These are phyloP conservation scores for Aspergillus aculeatus DNA, from an alignment of 2,329 filamentous ascomycete genomes.

Conservation along the genomic window DNA sequence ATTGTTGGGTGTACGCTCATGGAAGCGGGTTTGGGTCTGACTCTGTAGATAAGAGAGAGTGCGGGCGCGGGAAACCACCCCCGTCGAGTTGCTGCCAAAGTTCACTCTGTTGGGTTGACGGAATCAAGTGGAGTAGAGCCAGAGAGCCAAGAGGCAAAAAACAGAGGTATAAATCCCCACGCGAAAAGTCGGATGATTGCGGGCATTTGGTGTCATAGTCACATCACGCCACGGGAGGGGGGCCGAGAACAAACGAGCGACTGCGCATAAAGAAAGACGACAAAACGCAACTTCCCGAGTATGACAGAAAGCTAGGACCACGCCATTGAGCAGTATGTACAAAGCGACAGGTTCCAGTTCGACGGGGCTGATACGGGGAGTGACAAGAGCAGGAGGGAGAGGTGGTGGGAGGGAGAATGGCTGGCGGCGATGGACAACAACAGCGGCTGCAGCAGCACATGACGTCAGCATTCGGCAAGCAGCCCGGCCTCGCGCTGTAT, in stretches of 20 bases:
- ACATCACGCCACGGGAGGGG: slow-evolving; percentile 11
- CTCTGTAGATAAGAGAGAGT: neutral
- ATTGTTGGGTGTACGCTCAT: neutral
- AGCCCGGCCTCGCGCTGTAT: neutral
- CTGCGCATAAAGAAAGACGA: neutral
- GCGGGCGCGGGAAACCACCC: neutral
- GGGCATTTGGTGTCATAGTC: slow-evolving; percentile 11
- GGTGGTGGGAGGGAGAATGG: neutral
- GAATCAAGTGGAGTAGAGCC: neutral
- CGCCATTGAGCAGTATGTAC: neutral
- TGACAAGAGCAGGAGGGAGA: neutral
- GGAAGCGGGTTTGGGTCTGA: neutral
- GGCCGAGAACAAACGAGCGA: neutral
- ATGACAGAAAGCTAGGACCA: neutral
- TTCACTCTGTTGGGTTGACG: neutral
- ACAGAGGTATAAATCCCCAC: neutral
- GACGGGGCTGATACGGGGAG: neutral
- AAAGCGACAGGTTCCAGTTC: neutral
- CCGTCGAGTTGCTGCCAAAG: neutral
- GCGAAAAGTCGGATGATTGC: neutral
- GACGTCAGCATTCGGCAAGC: slow-evolving; percentile 6
- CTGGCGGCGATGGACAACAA: too few relatives aligned
- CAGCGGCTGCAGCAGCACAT: neutral
- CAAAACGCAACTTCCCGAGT: neutral
- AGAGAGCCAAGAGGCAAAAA: neutral